Evolutionary conservation across 1,284 basidiomycete species (phyloP).

Genomic region (Vanrija pseudolonga): DNA sequence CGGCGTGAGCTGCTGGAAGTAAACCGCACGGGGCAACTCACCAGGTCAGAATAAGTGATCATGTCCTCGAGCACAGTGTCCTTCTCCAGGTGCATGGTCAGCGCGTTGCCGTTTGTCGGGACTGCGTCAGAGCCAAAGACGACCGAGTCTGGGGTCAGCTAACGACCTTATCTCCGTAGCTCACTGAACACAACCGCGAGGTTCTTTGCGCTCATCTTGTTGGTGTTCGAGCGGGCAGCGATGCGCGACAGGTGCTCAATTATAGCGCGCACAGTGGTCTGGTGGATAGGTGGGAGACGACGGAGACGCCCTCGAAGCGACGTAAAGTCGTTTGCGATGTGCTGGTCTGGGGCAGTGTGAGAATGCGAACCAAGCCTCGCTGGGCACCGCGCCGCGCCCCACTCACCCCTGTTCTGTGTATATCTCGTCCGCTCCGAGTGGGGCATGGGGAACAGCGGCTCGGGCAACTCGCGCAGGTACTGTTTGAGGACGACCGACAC

Average conservation of each 20-base stretch:
- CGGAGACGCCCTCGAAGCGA: constrained; percentile 75
- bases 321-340: constrained; percentile 66
- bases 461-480: constrained; percentile 78
- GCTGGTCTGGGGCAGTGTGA: constrained; percentile 55
- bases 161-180: neutral
- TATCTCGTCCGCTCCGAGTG: constrained; percentile 79
- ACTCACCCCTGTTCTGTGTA: constrained; percentile 66
- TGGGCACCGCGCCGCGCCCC: neutral
- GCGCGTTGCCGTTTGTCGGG: constrained; percentile 66
- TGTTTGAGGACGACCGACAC: constrained; percentile 92
- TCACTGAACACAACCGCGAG: constrained; percentile 75
- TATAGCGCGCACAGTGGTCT: constrained; percentile 80
- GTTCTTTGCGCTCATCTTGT: constrained; percentile 85
- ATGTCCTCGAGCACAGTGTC: constrained; percentile 85
- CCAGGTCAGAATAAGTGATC: constrained; percentile 60
- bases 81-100: constrained; percentile 68
- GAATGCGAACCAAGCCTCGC: neutral
- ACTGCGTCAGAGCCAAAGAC: constrained; percentile 87
- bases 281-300: constrained; percentile 78
- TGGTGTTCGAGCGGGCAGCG: constrained; percentile 63
- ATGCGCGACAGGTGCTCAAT: constrained; percentile 83
- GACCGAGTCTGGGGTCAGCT: constrained; percentile 53
- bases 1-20: neutral
- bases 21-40: constrained; percentile 3
- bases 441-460: constrained; percentile 83